Conservation (phyloP, 805 yeast species). For the Pichia californica region DNA sequence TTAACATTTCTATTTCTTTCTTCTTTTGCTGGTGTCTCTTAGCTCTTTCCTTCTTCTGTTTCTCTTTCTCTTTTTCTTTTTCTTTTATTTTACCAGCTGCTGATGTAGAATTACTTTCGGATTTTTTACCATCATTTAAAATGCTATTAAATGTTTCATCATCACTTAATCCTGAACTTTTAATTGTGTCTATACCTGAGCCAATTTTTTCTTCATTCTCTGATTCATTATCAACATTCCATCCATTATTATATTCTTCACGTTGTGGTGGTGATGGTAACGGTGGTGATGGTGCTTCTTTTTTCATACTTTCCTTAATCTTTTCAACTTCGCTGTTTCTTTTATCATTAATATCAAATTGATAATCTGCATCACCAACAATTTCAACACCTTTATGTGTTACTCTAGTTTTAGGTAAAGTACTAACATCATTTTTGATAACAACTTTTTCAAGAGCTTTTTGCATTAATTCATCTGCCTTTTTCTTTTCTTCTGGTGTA, state of each 20-base stretch:
- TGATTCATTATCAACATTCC: background rate
- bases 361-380: conserved; percentile 46
- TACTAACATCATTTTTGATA: conserved; percentile 37
- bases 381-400: conserved; percentile 87
- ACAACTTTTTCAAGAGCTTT: conserved; percentile 66
- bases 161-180: conserved; percentile 11
- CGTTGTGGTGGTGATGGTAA: no score
- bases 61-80: background rate
- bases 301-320: conserved; percentile 14
- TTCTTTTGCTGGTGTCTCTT: background rate
- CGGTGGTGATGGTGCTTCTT: conserved; percentile 2
- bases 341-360: conserved; percentile 22
- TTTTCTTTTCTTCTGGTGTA: conserved; percentile 60
- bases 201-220: conserved; percentile 6
- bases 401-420: conserved; percentile 56
- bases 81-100: background rate
- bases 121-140: conserved; percentile 3
- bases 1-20: background rate
- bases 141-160: conserved; percentile 17
- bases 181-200: conserved; percentile 3
- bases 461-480: conserved; percentile 64
- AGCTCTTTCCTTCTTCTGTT: background rate
- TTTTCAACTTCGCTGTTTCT: conserved; percentile 21
- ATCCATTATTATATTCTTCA: background rate
- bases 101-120: background rate